phyloP scores from a whole-genome alignment of 768 basidiomycete genomes.

The Russula virescens region DNA sequence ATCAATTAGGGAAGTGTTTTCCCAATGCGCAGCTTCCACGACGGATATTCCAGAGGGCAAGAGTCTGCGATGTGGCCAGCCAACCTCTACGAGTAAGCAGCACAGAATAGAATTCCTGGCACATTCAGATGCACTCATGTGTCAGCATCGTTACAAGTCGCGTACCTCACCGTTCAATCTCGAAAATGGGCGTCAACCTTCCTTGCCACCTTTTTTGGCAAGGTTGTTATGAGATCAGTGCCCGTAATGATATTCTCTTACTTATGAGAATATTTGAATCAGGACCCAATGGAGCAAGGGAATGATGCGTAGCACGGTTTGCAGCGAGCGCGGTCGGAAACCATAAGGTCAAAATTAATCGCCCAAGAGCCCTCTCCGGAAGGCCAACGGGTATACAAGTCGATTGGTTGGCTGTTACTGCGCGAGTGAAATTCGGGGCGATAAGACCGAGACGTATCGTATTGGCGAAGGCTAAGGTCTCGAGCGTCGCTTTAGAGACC shows the following conservation, averaged over 20 bases:
- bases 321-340: too few species aligned
- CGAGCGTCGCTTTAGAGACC: constrained; percentile 29
- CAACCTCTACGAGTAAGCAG: neutral
- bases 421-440: neutral
- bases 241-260: neutral
- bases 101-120: too few species aligned
- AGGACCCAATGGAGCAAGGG: neutral
- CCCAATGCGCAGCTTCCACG: neutral
- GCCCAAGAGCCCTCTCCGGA: neutral
- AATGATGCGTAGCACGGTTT: neutral
- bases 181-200: neutral
- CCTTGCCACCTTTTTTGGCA: neutral
- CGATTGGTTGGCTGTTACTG: neutral
- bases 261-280: neutral
- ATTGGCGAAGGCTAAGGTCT: neutral
- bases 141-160: neutral
- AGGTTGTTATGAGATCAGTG: neutral
- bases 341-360: too few species aligned
- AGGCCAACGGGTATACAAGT: neutral
- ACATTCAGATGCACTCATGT: too few species aligned
- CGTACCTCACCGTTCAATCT: neutral
- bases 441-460: constrained; percentile 9
- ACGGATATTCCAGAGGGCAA: neutral
- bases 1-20: neutral
- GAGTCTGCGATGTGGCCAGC: neutral